These are phyloP conservation scores for Colletotrichum spinosum DNA, from an alignment of 2,329 filamentous ascomycete species.

Conservation along the genomic window DNA sequence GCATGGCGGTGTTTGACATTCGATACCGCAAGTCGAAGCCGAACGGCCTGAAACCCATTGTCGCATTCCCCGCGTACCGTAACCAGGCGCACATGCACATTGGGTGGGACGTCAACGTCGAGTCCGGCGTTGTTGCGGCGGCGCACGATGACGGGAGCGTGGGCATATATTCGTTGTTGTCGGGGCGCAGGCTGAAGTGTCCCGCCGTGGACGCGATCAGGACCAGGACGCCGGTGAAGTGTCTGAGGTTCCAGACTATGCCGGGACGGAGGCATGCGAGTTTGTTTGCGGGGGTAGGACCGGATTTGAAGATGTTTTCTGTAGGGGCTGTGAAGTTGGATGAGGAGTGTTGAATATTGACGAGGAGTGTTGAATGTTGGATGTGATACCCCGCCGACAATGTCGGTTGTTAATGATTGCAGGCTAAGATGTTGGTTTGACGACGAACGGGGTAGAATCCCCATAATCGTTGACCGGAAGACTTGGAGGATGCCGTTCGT, in stretches of 20 bases:
- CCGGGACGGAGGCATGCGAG: conserved; percentile 57
- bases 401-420: too few species aligned
- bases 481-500: too few species aligned
- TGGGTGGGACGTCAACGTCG: conserved; percentile 63
- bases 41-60: conserved; percentile 50
- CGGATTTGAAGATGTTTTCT: conserved; percentile 56
- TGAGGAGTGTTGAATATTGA: conserved; percentile 47
- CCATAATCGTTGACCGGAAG: too few species aligned
- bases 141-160: conserved; percentile 63
- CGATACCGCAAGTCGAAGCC: conserved; percentile 52
- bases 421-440: too few species aligned
- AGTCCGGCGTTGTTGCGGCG: conserved; percentile 64
- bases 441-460: too few species aligned
- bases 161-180: conserved; percentile 60
- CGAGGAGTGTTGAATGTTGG: conserved; percentile 45
- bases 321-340: conserved; percentile 49
- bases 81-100: conserved; percentile 62
- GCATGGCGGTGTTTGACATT: conserved; percentile 68
- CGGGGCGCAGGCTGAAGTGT: conserved; percentile 53
- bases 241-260: conserved; percentile 59
- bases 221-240: conserved; percentile 49
- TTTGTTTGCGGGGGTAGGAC: conserved; percentile 57
- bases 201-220: conserved; percentile 41
- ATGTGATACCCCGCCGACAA: too few species aligned
- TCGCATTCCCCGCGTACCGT: conserved; percentile 61